Base-by-base conservation (phyloP, 768 basidiomycete species). In the Pulveroboletus sp. region DNA sequence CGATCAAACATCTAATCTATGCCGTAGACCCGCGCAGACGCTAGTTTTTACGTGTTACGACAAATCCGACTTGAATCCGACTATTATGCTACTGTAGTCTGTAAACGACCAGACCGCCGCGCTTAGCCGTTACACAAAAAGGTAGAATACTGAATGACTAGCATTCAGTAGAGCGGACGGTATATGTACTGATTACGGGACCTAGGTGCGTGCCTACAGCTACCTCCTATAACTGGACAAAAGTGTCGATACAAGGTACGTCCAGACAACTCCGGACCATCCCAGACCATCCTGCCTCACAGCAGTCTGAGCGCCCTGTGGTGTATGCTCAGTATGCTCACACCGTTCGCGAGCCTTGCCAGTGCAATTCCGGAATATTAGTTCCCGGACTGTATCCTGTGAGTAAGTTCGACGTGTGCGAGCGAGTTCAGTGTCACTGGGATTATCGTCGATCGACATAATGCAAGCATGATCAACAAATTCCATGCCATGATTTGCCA, bases 381-480 rank as follows among this genome's bases (percentile, higher is more conserved):
- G 37, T 22, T 57, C 52, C 26, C 55, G 57, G 37, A 69, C 45
- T n/a, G 19, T 30, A 19, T 39, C 42, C 46, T 55, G 61, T 31
- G 70, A 70, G 27, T 53, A 35, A 24, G 47, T 38, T 24, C 63
- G 63, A 43, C 55, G 62, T 17, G 49, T 49, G 39, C 51, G 59
- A 43, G 42, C 43, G 22, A 47, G 49, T 16, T 6, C 12, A 23
- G 42, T 38, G 38, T 65, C 64, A 11, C 20, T 23, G 13, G 53
- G 51, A 29, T 68, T 49, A 14, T 66, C 59, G 5, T 56, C 60
- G 1, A 66, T 41, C 13, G 70, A 60, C 16, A 69, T 70, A 17
- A 70, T 59, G 48, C 69, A 70, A 19, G 61, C 69, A 5, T 70
- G 64, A 14, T 57, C 60, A 41, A 37, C 36, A 19, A 71, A 70